Percentiles rank a stretch among this genome's conserved stretches.
These are phyloP conservation scores for Halophytophthora polymorphica DNA, from an alignment of 352 stramenopile genomes.

Conservation along the genomic window DNA sequence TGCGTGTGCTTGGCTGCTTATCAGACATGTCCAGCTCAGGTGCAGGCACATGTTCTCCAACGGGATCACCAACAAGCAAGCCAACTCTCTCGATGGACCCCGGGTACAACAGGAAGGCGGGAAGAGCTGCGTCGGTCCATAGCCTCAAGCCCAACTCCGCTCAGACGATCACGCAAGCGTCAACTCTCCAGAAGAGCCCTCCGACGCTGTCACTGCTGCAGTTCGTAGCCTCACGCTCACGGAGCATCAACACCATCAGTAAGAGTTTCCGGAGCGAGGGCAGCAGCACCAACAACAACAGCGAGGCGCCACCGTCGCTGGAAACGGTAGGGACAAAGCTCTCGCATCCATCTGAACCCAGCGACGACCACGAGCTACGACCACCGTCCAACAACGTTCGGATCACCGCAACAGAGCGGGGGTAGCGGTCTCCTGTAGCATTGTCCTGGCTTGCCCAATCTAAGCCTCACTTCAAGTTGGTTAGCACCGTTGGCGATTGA, in stretches of 20 bases:
- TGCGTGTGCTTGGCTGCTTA: slow-evolving; percentile 42
- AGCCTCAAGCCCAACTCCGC: neutral
- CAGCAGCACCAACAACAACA: slow-evolving; percentile 11
- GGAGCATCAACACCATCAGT: slow-evolving; percentile 17
- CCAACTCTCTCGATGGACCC: slow-evolving; percentile 6
- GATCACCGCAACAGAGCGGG: no score
- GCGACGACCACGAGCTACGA: slow-evolving; percentile 7
- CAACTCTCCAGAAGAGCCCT: slow-evolving; percentile 25
- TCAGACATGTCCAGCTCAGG: slow-evolving; percentile 13
- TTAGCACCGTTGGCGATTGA: no score
- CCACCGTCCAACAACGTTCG: no score
- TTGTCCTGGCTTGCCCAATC: no score
- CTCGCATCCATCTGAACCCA: slow-evolving; percentile 6
- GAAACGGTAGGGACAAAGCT: slow-evolving; percentile 9
- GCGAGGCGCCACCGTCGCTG: slow-evolving; percentile 9
- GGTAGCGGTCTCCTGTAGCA: no score
- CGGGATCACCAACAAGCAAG: slow-evolving; percentile 9
- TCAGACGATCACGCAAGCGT: slow-evolving; percentile 1
- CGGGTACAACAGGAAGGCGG: slow-evolving; percentile 8
- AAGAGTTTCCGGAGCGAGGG: slow-evolving; percentile 6
- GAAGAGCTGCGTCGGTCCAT: neutral
- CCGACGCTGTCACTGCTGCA: slow-evolving; percentile 9
- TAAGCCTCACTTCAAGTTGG: no score
- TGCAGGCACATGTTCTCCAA: neutral
- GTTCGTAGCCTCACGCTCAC: slow-evolving; percentile 12